Percentiles rank a stretch among this genome's conserved stretches.
phyloP scores from a whole-genome alignment of 176 grass and related monocot species.

The Triticum timopheevii region DNA sequence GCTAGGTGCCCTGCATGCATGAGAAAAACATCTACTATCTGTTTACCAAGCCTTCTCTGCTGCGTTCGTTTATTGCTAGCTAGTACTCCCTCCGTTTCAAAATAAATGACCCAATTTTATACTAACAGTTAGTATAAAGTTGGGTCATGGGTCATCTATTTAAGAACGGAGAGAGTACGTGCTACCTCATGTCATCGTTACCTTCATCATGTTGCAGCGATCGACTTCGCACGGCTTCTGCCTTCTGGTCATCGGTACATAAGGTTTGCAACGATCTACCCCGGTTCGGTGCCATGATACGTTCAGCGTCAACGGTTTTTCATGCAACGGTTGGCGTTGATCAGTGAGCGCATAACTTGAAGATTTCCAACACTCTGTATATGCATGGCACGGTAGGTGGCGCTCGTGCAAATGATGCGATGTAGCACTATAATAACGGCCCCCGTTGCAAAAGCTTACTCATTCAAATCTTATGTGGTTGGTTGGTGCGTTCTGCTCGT shows the following conservation, averaged over 20 bases:
- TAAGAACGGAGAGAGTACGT: no score
- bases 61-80: no score
- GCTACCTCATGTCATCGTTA: no score
- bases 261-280: not conserved
- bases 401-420: not conserved
- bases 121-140: no score
- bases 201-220: not conserved
- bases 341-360: not conserved
- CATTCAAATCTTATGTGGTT: not conserved
- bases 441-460: not conserved
- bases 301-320: not conserved
- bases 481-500: not conserved
- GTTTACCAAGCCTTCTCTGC: no score
- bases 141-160: no score
- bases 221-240: not conserved
- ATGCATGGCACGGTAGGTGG: not conserved
- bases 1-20: no score
- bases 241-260: not conserved
- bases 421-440: not conserved
- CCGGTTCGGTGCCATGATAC: not conserved
- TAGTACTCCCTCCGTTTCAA: no score
- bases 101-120: no score
- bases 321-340: not conserved
- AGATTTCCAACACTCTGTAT: not conserved
- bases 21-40: no score